A percentile compares a stretch with the other conserved stretches of the same genome.
Conservation (phyloP, 345 rosid genomes). For the Carallia brachiata region DNA sequence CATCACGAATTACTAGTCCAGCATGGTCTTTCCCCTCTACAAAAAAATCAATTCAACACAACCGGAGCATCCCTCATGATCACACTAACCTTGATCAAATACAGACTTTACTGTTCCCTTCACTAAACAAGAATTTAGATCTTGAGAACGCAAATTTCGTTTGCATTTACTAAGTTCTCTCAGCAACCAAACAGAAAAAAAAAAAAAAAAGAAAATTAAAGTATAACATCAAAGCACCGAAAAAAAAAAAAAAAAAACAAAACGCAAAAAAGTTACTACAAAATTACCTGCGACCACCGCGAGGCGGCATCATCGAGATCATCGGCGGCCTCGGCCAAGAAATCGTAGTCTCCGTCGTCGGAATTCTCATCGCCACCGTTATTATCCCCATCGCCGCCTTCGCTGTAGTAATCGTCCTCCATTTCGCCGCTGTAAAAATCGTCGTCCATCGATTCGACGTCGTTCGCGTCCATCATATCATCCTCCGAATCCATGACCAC, state of each 20-base stretch:
- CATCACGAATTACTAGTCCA: too few relatives aligned
- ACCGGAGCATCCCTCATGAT: too few relatives aligned
- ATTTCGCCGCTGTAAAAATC: constrained; percentile 74
- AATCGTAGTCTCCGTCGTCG: constrained; percentile 47
- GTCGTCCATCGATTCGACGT: constrained; percentile 65
- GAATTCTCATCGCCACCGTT: constrained; percentile 9
- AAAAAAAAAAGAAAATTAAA: not conserved
- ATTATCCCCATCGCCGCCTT: constrained; percentile 35
- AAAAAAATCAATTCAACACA: too few relatives aligned
- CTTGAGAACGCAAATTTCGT: not conserved
- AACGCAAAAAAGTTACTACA: not conserved
- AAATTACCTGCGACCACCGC: constrained; percentile 54
- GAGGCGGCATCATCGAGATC: constrained; percentile 47
- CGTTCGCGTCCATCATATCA: constrained; percentile 73
- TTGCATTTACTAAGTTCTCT: not conserved
- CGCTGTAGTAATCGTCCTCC: constrained; percentile 57
- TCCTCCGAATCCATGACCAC: constrained; percentile 69
- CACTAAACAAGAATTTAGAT: not conserved
- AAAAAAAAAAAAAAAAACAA: not conserved
- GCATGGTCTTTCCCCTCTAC: too few relatives aligned
- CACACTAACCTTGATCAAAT: too few relatives aligned
- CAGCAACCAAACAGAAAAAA: not conserved
- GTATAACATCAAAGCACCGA: not conserved
- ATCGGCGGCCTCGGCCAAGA: constrained; percentile 49
- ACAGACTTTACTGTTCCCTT: not conserved